These are phyloP conservation scores for Entomortierella parvispora DNA, from an alignment of 192 early-diverging fungal species.

Conservation along the genomic window DNA sequence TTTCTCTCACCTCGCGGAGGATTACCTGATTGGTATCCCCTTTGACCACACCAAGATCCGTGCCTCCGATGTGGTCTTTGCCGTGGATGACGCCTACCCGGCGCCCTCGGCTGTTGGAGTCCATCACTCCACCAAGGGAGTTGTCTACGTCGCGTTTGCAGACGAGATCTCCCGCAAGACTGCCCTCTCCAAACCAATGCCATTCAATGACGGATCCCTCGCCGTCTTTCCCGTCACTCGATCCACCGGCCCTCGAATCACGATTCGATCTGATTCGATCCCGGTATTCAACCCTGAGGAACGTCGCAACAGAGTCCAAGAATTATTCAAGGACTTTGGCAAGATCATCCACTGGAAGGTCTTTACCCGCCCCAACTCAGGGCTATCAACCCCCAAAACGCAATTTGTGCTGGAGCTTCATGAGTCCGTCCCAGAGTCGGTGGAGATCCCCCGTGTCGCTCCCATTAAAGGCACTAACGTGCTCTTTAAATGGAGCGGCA, in stretches of 20 bases:
- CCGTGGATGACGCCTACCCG: not conserved
- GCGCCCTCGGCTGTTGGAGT: not conserved
- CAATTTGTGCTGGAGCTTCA: not conserved
- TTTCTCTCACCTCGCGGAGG: no score
- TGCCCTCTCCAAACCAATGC: no score
- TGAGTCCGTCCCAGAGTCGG: not conserved
- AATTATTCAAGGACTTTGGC: not conserved
- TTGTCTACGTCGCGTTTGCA: not conserved
- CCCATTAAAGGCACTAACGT: not conserved
- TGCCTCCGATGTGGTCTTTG: not conserved
- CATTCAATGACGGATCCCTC: not conserved
- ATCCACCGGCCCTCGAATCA: not conserved
- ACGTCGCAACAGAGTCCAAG: not conserved
- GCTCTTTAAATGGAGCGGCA: not conserved
- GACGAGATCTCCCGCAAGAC: no score
- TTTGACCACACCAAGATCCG: not conserved
- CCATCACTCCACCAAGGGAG: not conserved
- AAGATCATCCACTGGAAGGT: not conserved
- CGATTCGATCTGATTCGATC: not conserved
- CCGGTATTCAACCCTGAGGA: not conserved
- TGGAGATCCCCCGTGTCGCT: not conserved
- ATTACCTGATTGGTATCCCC: no score
- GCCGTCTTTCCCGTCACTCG: not conserved
- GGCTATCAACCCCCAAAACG: no score
- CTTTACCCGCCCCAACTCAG: no score